Evolutionary conservation across 345 rosid genomes (phyloP).

Genomic region (Geranium brycei): DNA sequence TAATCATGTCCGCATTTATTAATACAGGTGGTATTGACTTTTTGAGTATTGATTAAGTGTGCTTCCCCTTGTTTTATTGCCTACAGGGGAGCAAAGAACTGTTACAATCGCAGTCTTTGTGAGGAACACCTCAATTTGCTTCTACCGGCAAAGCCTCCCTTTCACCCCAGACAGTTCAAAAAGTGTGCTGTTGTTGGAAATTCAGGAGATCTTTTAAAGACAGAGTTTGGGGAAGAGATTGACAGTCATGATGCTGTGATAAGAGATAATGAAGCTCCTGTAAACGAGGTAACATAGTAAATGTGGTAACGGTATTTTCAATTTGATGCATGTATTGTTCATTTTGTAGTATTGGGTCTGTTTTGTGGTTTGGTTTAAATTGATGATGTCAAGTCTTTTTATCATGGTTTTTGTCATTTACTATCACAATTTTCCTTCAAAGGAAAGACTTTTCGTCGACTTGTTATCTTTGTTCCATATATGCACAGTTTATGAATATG

Average conservation of each 20-base stretch:
- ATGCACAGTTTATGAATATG: not conserved
- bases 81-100: constrained; percentile 72
- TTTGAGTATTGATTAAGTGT: not conserved
- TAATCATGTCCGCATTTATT: not conserved
- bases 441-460: not conserved
- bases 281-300: constrained; percentile 44
- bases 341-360: not conserved
- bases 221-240: constrained; percentile 76
- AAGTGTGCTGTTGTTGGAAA: constrained; percentile 93
- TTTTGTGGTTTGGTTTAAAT: not conserved
- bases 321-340: not conserved
- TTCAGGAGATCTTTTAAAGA: constrained; percentile 85
- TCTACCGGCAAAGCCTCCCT: constrained; percentile 83
- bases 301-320: not conserved
- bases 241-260: constrained; percentile 90
- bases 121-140: constrained; percentile 77
- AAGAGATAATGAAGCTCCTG: constrained; percentile 95
- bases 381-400: not conserved
- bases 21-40: not conserved
- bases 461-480: not conserved
- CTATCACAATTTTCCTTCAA: not conserved
- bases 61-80: constrained; percentile 6
- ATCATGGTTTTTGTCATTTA: not conserved
- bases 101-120: constrained; percentile 70
- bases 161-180: constrained; percentile 62